Evolutionary conservation across 2,329 filamentous ascomycete genomes (phyloP).

Genomic region (Talaromyces sp.): DNA sequence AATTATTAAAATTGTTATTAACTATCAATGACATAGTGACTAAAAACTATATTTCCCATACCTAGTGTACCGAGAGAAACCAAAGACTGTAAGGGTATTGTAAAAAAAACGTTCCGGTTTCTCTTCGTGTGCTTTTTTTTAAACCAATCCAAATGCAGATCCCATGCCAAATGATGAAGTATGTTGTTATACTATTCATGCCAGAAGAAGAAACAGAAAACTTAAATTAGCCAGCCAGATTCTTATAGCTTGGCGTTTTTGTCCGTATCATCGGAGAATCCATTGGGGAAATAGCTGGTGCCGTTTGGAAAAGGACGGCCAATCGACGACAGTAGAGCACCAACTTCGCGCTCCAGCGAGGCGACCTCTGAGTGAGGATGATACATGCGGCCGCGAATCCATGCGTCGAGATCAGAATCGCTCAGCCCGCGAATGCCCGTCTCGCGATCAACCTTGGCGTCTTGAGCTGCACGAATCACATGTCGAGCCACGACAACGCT

Average conservation of each 20-base stretch:
- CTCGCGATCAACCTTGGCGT: constrained; percentile 62
- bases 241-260: not conserved
- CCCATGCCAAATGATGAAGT: not conserved
- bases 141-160: not conserved
- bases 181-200: not conserved
- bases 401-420: constrained; percentile 39
- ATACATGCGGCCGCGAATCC: constrained; percentile 46
- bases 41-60: not conserved
- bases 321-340: constrained; percentile 32
- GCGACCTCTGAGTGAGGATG: constrained; percentile 43
- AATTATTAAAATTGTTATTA: not conserved
- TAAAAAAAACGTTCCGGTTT: not conserved
- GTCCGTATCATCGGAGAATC: not conserved
- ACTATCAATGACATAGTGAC: not conserved
- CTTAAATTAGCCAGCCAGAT: not conserved
- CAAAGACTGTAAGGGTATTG: not conserved
- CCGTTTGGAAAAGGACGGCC: constrained; percentile 12
- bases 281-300: not conserved
- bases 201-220: not conserved
- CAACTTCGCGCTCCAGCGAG: constrained; percentile 42
- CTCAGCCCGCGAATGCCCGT: constrained; percentile 37
- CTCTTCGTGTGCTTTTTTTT: not conserved
- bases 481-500: constrained; percentile 79
- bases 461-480: constrained; percentile 86
- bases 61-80: not conserved